Evolutionary conservation across 345 rosid species (phyloP), one percentile per base, ranked within the genome.

Genomic region (Gossypium herbaceum): DNA sequence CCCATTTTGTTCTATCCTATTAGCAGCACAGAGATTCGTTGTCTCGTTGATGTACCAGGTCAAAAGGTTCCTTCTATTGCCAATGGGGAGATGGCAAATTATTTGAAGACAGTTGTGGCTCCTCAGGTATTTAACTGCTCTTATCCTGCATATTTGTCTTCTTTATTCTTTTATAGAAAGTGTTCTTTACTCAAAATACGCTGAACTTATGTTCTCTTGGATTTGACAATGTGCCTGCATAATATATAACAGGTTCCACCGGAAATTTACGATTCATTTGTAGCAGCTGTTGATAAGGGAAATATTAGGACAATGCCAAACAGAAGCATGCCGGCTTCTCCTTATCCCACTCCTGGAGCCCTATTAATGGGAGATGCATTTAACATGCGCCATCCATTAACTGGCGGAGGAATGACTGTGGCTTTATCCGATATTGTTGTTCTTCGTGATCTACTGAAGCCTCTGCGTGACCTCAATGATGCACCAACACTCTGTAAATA

Each of bases 1-100:
- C 91, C 91, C 19, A 83, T 85, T 72, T 67, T 89, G 79, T 83
- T 82, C 73, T 87, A 87, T 81, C 87, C 83, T 44, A 89, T 86
- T 73, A 86, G 90, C 74, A 83, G 88, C 78, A 76, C 82, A 0
- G 92, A 90, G 76, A 80, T 83, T 34, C 86, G 88, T 13, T 85
- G 88, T 24, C 79, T 85, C 1, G 88, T 85, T 11, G 88, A 85
- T 71, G 86, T 85, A 39, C 88, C 88, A 10, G 88, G 88, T 10
- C 86, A 82, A 48, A 85, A 80, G 79, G 81, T 85, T 59, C 88
- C 88, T 59, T 85, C 88, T 4, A 75, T 85, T 66, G 85, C 86
- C 63, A 82, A 68, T 50, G 88, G 88, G 24, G 88, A 85, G 75
- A 85, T 85, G 88, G 81, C 55, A 34, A 80, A 77, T 9, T 77